A percentile compares a stretch with the other conserved stretches of the same genome.
Conservation (phyloP, 306 rosid genomes). For the Pterocarpus macrocarpus region DNA sequence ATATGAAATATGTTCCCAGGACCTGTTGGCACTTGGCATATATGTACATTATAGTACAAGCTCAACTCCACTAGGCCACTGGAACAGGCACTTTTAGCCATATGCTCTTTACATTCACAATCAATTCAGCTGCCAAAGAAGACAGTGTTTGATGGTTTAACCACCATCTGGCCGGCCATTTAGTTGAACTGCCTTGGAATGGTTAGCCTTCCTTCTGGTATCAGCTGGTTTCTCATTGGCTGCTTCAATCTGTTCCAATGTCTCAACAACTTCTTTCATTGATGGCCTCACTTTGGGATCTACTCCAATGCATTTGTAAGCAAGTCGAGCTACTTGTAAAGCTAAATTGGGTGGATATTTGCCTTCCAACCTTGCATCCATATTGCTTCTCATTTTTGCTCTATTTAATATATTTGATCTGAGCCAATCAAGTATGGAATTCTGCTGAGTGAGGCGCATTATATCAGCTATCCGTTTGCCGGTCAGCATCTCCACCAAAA, state of each 20-base stretch:
- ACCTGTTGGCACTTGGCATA: background rate
- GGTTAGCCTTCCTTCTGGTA: conserved; percentile 46
- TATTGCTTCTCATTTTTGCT: conserved; percentile 63
- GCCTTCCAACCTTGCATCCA: conserved; percentile 81
- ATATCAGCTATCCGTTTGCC: conserved; percentile 66
- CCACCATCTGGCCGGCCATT: conserved; percentile 54
- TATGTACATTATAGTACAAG: background rate
- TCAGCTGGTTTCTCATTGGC: conserved; percentile 61
- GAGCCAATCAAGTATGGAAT: conserved; percentile 68
- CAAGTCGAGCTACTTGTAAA: conserved; percentile 66
- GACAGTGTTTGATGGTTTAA: conserved; percentile 21
- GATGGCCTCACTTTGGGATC: conserved; percentile 78
- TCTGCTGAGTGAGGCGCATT: conserved; percentile 47
- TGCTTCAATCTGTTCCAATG: conserved; percentile 67
- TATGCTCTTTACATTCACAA: background rate
- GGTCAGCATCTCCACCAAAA: conserved; percentile 76
- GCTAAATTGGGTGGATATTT: conserved; percentile 83
- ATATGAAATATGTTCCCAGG: background rate
- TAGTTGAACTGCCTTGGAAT: conserved; percentile 46
- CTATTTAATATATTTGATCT: conserved; percentile 70
- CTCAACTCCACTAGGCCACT: conserved; percentile 23
- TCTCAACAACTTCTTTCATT: conserved; percentile 81
- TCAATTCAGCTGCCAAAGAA: background rate
- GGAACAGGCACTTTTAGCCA: no score
- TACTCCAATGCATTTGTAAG: conserved; percentile 71